Evolutionary conservation across 805 yeast species (phyloP), one percentile per base, ranked within the genome.

Genomic region (Nakazawaea sp.): DNA sequence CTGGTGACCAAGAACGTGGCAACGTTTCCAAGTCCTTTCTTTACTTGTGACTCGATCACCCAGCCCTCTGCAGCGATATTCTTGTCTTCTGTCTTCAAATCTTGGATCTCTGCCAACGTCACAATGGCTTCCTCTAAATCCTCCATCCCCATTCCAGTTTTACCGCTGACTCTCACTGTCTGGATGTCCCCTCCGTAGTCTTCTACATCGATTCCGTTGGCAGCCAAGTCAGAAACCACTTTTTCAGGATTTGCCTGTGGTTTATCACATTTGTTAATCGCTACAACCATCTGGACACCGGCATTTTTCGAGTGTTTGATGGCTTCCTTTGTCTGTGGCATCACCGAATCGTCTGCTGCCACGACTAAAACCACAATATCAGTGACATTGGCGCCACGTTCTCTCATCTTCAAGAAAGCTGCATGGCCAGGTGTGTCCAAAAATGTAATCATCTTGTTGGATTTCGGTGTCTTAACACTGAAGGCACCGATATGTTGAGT

Each of bases 401-500:
- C 94, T 48, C 98, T 75, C 96, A 92, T 88, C 51, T 88, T 88
- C 45, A 92, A 64, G 53, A 92, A 92, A 0, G 97, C 97, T 9
- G 96, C 94, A 61, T 92, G 98, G 0, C 98, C 98, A 0, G 98
- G 98, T 0, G 98, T 92, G 57, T 92, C 98, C 43, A 92, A 68
- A 46, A 92, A 90, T 0, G 97, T 90, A 45, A 92, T 85, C 29
- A 64, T 64, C 54, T 81, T 82, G 49, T 81, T 78, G 1, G 92
- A 73, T 1, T 71, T 55, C 0, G 92, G 89, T 0, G 95, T 74
- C n/a, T 67, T 65, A 18, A 90, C 92, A 12, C 90, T 81, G 50
- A 92, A 92, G 1, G 98, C 97, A 56, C 98, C 98, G 40, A 92
- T 92, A 55, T 88, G 97, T 57, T 92, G 98, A 0, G 98, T 92